Evolutionary conservation across 2,329 filamentous ascomycete species (phyloP), one percentile per base, ranked within the genome.

Genomic region (Conoideocrella luteorostrata): DNA sequence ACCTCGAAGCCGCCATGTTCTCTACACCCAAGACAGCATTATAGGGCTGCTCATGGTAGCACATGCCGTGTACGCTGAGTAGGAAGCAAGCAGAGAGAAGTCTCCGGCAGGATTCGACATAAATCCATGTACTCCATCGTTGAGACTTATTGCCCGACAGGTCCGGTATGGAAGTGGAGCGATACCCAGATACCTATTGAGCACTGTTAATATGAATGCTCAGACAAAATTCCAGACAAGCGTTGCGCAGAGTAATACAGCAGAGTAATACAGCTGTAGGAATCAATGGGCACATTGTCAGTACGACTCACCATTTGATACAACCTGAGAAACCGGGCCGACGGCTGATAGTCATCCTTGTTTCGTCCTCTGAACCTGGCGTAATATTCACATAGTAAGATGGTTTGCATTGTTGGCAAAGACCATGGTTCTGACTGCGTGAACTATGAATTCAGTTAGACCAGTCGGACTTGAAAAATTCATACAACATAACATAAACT

Each of bases 11-110:
- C 44, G 57, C 54, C 26, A 56, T 54, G 37, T 63, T 59, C 48
- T 71, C 60, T 51, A 70, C 60, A 34, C 63, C 64, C 24, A 59
- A 55, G 10, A 56, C 43, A 2, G 45, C 34, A 21, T 60, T 58
- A 29, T 62, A 60, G 15, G 63, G 65, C 49, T 75, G 72, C 56
- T 80, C 72, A 41, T 74, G 67, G 52, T 76, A 80, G 48, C 72
- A 63, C 48, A 74, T 70, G 53, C 74, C 69, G 47, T 80, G 77
- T 6, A 72, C 65, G 54, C 81, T 77, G 44, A 77, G 62, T 42
- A 78, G 59, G 57, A 80, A 78, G 59, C 75, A 80, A 12, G 70
- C 71, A 26, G 72, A 65, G n/a, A 78, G 61, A 22, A 81, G 65
- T 33, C 78, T 71, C 44, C 74, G 71, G 43, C 64, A 66, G 7